Evolutionary conservation across 2,329 filamentous ascomycete genomes (phyloP).

Genomic region (Ambrosiella xylebori): DNA sequence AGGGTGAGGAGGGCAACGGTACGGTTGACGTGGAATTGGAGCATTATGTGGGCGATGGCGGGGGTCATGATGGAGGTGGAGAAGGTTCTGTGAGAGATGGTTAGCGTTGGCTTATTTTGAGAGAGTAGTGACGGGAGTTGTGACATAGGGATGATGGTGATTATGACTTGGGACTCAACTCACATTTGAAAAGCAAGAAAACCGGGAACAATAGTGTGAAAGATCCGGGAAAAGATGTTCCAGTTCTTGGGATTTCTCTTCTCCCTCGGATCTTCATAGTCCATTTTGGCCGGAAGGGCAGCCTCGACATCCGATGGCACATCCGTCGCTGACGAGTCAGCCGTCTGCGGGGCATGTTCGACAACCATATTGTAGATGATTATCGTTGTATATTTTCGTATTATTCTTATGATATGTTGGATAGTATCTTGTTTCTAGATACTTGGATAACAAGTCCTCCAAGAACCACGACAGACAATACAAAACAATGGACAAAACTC

Average conservation of each 20-base stretch:
- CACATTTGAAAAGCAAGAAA: conserved; percentile 14
- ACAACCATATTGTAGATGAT: neutral
- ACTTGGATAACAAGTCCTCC: no score
- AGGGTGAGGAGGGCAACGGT: conserved; percentile 42
- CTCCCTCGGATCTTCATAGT: conserved; percentile 12
- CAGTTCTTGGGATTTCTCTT: conserved; percentile 14
- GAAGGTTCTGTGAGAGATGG: conserved; percentile 26
- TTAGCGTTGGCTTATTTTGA: neutral
- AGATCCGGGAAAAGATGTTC: neutral
- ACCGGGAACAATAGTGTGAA: conserved; percentile 14
- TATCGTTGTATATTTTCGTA: no score
- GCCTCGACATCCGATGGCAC: conserved; percentile 1
- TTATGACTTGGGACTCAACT: neutral
- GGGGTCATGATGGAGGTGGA: conserved; percentile 38
- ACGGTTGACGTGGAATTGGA: conserved; percentile 34
- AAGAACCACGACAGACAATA: no score
- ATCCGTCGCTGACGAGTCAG: neutral
- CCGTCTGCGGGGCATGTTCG: neutral
- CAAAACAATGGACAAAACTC: no score
- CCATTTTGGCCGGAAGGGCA: neutral
- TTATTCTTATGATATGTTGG: no score
- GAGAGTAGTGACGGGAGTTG: neutral
- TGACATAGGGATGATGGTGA: neutral
- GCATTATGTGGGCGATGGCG: conserved; percentile 27
- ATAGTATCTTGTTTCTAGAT: no score